phyloP scores from a whole-genome alignment of 495 filamentous ascomycete genomes.

The Cairneyella variabilis region DNA sequence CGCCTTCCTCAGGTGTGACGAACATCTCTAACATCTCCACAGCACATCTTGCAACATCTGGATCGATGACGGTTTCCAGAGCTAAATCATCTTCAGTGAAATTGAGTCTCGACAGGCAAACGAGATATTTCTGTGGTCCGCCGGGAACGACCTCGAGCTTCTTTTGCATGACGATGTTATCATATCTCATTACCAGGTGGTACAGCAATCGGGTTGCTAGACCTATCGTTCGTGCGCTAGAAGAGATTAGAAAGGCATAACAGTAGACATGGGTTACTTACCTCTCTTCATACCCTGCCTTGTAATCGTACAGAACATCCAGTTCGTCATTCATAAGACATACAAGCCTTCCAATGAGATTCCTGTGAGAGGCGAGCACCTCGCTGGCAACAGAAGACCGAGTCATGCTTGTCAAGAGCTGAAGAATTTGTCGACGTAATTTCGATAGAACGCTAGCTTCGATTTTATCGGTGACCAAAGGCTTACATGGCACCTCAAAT shows the following conservation, averaged over 20 bases:
- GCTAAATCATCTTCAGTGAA: conserved; percentile 25
- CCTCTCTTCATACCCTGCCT: conserved; percentile 18
- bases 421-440: conserved; percentile 20
- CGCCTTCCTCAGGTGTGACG: conserved; percentile 26
- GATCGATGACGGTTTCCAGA: conserved; percentile 24
- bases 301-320: conserved; percentile 25
- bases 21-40: conserved; percentile 20
- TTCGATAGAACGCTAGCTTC: conserved; percentile 3
- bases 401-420: conserved; percentile 21
- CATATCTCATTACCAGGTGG: conserved; percentile 22
- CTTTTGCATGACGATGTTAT: conserved; percentile 20
- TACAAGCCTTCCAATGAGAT: conserved; percentile 20
- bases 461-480: conserved; percentile 5
- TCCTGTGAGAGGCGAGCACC: conserved; percentile 17
- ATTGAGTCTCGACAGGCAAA: conserved; percentile 24
- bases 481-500: conserved; percentile 14
- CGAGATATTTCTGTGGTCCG: conserved; percentile 24
- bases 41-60: conserved; percentile 22
- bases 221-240: conserved; percentile 21
- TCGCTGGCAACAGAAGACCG: conserved; percentile 18
- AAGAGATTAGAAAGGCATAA: no score
- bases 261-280: conserved; percentile 8
- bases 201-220: conserved; percentile 20
- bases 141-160: conserved; percentile 22
- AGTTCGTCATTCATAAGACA: conserved; percentile 25